Evolutionary conservation across 371 early-diverging fungal species (phyloP).

Genomic region (Rhizopus sp.): DNA sequence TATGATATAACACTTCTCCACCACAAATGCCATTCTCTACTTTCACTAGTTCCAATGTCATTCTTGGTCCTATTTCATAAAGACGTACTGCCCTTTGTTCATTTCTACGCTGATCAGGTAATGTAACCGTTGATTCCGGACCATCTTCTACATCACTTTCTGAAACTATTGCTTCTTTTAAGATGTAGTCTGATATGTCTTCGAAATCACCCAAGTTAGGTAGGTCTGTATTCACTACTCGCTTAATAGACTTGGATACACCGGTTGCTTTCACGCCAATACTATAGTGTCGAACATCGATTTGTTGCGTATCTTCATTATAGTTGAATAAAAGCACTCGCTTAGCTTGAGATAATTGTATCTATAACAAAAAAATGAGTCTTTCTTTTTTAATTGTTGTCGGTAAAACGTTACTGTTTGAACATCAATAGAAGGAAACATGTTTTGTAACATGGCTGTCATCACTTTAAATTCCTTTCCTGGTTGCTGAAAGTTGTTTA

Average conservation of each 20-base stretch:
- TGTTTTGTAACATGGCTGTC: conserved; percentile 92
- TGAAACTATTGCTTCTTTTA: conserved; percentile 82
- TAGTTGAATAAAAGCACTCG: conserved; percentile 92
- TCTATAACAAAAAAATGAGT: conserved; percentile 41
- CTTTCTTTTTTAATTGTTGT: not conserved
- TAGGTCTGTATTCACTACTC: conserved; percentile 72
- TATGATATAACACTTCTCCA: conserved; percentile 92
- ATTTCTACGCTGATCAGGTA: conserved; percentile 73
- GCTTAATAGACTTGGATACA: conserved; percentile 88
- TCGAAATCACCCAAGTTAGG: conserved; percentile 80
- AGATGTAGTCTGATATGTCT: conserved; percentile 92
- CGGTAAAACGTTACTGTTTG: conserved; percentile 60
- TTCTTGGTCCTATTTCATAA: conserved; percentile 91
- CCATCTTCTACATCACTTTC: conserved; percentile 95
- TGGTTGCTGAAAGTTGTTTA: conserved; percentile 88
- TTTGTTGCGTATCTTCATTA: conserved; percentile 77
- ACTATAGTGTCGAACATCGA: conserved; percentile 92
- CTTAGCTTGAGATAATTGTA: conserved; percentile 85
- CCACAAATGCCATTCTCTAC: conserved; percentile 90
- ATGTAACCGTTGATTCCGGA: conserved; percentile 74
- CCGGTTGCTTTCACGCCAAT: conserved; percentile 88
- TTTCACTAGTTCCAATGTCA: conserved; percentile 87
- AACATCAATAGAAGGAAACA: conserved; percentile 95
- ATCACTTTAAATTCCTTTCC: conserved; percentile 87
- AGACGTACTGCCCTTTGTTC: conserved; percentile 88